These are phyloP conservation scores for Lasiosphaeriaceae sp. DNA, from an alignment of 495 filamentous ascomycete genomes.

Conservation along the genomic window DNA sequence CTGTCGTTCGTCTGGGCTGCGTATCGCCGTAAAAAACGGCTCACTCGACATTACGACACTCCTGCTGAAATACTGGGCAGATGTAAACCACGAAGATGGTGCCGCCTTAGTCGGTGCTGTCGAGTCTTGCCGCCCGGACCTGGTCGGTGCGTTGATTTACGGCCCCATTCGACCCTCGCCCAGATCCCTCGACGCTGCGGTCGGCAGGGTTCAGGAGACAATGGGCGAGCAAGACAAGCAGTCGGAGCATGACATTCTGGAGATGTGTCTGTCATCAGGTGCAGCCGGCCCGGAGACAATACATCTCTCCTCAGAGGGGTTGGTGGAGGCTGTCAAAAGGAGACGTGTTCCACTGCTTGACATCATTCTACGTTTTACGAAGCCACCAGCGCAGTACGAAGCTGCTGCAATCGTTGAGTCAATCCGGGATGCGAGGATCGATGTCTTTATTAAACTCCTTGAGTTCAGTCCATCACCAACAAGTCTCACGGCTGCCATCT, in stretches of 20 bases:
- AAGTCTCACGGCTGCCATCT: conserved; percentile 20
- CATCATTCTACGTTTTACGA: conserved; percentile 16
- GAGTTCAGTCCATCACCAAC: conserved; percentile 14
- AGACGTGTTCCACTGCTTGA: conserved; percentile 15
- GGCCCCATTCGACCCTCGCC: conserved; percentile 23
- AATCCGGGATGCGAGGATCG: conserved; percentile 18
- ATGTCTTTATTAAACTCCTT: conserved; percentile 22
- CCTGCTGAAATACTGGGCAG: conserved; percentile 24
- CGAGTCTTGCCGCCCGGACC: conserved; percentile 19
- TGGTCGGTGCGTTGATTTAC: conserved; percentile 22
- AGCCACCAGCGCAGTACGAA: conserved; percentile 15
- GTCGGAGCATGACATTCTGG: conserved; percentile 17
- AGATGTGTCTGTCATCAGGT: conserved; percentile 23
- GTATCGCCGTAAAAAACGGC: conserved; percentile 28
- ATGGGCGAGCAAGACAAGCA: conserved; percentile 11
- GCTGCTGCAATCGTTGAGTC: conserved; percentile 24
- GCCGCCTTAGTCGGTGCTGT: conserved; percentile 23
- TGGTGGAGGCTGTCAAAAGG: conserved; percentile 18
- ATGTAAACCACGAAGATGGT: conserved; percentile 27
- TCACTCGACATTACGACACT: conserved; percentile 17
- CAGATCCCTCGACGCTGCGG: conserved; percentile 22
- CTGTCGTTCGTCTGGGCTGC: conserved; percentile 26
- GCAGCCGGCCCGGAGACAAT: conserved; percentile 24
- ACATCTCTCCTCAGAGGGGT: conserved; percentile 18
- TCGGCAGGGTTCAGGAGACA: conserved; percentile 11